Evolutionary conservation across 2,329 filamentous ascomycete species (phyloP).

Genomic region (Cercospora sojina): DNA sequence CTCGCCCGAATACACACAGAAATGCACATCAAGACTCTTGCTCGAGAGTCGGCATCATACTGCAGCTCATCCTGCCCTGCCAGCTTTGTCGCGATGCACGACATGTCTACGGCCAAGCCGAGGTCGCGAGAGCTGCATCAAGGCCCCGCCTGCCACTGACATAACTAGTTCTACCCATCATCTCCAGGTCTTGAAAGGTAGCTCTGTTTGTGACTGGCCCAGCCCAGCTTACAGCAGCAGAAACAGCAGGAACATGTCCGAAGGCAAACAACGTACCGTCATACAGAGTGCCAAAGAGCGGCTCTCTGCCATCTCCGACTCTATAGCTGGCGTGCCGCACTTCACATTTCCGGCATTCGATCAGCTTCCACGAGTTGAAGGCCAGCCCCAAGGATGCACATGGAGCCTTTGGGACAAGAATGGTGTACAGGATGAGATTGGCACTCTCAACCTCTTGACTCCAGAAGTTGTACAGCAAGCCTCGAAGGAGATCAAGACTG

Average conservation of each 20-base stretch:
- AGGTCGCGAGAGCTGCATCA: background rate
- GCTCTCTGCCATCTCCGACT: slow-evolving; percentile 26
- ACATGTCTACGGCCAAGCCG: slow-evolving; percentile 1
- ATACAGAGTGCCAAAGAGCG: slow-evolving; percentile 28
- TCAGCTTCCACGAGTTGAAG: slow-evolving; percentile 27
- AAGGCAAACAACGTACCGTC: slow-evolving; percentile 24
- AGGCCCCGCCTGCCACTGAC: background rate
- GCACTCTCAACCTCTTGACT: slow-evolving; percentile 61
- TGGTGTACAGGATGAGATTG: slow-evolving; percentile 54
- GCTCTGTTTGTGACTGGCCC: background rate
- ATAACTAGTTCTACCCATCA: background rate
- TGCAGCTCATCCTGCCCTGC: background rate
- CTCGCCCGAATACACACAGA: background rate
- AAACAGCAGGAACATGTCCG: slow-evolving; percentile 14
- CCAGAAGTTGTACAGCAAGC: slow-evolving; percentile 52
- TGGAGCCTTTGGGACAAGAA: slow-evolving; percentile 25
- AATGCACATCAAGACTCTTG: background rate
- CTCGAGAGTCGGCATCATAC: background rate
- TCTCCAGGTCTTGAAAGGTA: background rate
- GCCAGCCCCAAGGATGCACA: slow-evolving; percentile 27
- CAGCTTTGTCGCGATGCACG: background rate
- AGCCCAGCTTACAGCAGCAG: background rate
- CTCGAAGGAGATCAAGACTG: slow-evolving; percentile 54
- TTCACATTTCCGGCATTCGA: slow-evolving; percentile 30
- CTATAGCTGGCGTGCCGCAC: slow-evolving; percentile 19